phyloP scores from a whole-genome alignment of 225 moss, liverwort and hornwort genomes.

The Polytrichum commune region DNA sequence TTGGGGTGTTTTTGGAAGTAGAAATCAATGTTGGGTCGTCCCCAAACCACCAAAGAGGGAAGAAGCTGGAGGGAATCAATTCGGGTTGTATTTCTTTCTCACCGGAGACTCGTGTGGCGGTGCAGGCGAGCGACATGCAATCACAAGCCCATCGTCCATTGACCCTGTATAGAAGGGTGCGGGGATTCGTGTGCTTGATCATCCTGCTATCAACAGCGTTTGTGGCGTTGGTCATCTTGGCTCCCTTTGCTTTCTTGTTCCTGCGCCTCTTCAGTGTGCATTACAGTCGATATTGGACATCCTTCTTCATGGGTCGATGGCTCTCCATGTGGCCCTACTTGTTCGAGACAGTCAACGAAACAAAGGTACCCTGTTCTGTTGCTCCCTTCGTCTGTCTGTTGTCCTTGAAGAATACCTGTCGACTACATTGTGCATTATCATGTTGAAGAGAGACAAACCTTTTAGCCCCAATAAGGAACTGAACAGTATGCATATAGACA shows the following conservation, averaged over 20 bases:
- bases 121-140: slow-evolving; percentile 32
- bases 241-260: slow-evolving; percentile 46
- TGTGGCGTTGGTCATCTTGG: slow-evolving; percentile 45
- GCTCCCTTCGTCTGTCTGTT: too few species aligned
- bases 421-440: too few species aligned
- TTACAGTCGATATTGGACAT: slow-evolving; percentile 43
- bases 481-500: too few species aligned
- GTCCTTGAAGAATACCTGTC: too few species aligned
- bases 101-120: neutral
- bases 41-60: too few species aligned
- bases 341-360: slow-evolving; percentile 86
- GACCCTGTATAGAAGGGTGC: slow-evolving; percentile 70
- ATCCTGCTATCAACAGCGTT: slow-evolving; percentile 73
- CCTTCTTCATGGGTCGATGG: slow-evolving; percentile 74
- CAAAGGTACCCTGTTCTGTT: slow-evolving; percentile 40
- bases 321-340: slow-evolving; percentile 91
- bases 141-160: slow-evolving; percentile 64
- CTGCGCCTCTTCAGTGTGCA: slow-evolving; percentile 67
- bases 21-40: too few species aligned
- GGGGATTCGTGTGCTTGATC: slow-evolving; percentile 72
- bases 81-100: too few species aligned
- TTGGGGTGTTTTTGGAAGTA: neutral
- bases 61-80: neutral
- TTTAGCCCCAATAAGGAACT: too few species aligned
- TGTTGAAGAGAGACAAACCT: too few species aligned